These are phyloP conservation scores for Rhizodiscina lignyota DNA, from an alignment of 495 filamentous ascomycete genomes.

Conservation along the genomic window DNA sequence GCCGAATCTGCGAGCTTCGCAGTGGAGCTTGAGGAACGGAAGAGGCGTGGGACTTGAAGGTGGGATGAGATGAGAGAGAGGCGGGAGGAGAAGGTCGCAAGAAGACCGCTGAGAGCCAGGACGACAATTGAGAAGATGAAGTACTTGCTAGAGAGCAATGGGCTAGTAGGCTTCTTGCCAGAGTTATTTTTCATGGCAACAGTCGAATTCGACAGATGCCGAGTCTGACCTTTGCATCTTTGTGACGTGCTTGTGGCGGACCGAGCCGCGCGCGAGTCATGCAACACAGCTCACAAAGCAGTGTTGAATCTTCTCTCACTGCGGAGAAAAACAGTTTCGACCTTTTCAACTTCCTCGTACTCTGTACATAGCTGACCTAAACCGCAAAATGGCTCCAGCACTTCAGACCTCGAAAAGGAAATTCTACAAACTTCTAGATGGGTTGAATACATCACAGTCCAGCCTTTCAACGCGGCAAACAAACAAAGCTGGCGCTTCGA, in stretches of 20 bases:
- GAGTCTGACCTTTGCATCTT: conserved; percentile 1
- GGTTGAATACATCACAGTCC: conserved; percentile 13
- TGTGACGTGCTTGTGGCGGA: background rate
- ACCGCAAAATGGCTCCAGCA: conserved; percentile 8
- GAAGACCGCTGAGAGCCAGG: conserved; percentile 31
- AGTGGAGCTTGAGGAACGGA: background rate
- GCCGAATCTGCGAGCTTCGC: conserved; percentile 1
- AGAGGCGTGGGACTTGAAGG: conserved; percentile 6
- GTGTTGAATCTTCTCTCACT: too few species aligned
- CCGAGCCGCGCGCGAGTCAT: conserved; percentile 1
- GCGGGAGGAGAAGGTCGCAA: conserved; percentile 23
- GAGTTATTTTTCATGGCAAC: background rate
- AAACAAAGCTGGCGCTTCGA: conserved; percentile 1
- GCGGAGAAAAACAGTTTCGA: too few species aligned
- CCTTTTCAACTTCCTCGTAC: too few species aligned
- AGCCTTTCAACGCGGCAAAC: conserved; percentile 6
- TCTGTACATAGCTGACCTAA: background rate
- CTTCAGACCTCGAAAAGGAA: conserved; percentile 24
- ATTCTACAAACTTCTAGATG: conserved; percentile 24
- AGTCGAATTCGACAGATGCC: background rate
- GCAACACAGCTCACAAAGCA: too few species aligned
- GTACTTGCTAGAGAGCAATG: too few species aligned
- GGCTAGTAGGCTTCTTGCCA: too few species aligned
- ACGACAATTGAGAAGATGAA: conserved; percentile 26
- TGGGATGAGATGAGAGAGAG: conserved; percentile 13